A percentile compares a stretch with the other conserved stretches of the same genome.
phyloP scores from a whole-genome alignment of 2,329 filamentous ascomycete species.

The Basipetospora chlamydospora region DNA sequence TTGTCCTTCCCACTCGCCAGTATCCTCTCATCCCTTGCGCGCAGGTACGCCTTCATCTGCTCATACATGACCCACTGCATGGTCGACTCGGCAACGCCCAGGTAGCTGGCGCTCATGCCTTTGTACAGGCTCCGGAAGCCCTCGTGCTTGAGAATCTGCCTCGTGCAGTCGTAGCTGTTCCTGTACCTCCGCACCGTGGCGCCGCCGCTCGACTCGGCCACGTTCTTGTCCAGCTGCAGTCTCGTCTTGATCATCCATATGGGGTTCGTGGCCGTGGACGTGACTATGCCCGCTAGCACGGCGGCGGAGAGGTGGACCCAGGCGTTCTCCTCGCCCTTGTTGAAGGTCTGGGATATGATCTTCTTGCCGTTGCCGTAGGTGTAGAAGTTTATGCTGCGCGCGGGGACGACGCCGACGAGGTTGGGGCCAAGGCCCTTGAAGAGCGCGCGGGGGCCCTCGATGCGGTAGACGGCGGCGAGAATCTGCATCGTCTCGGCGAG shows the following conservation, averaged over 20 bases:
- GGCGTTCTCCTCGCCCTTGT: conserved; percentile 52
- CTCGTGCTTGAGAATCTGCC: conserved; percentile 67
- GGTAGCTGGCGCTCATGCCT: conserved; percentile 79
- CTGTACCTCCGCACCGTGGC: conserved; percentile 54
- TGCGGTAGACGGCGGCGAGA: conserved; percentile 60
- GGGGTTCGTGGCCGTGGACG: conserved; percentile 83
- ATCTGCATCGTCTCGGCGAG: conserved; percentile 79
- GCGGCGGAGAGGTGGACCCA: conserved; percentile 70
- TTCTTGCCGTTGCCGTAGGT: conserved; percentile 86
- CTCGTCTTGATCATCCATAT: conserved; percentile 96
- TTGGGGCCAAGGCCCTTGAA: conserved; percentile 93
- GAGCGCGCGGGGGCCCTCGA: conserved; percentile 72
- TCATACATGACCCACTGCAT: conserved; percentile 93
- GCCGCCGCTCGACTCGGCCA: conserved; percentile 44
- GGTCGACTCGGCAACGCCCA: conserved; percentile 81
- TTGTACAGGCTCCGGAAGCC: conserved; percentile 75
- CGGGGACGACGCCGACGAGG: conserved; percentile 76
- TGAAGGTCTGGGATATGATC: conserved; percentile 60
- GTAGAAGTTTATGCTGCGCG: conserved; percentile 85
- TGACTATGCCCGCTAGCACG: conserved; percentile 65
- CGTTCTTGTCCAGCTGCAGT: conserved; percentile 79
- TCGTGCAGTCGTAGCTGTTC: conserved; percentile 78
- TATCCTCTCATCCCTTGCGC: conserved; percentile 44
- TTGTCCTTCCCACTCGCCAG: conserved; percentile 44
- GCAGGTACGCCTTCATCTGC: conserved; percentile 68